Evolutionary conservation across 805 yeast genomes (phyloP).

Genomic region (Nadsonia fulvescens): DNA sequence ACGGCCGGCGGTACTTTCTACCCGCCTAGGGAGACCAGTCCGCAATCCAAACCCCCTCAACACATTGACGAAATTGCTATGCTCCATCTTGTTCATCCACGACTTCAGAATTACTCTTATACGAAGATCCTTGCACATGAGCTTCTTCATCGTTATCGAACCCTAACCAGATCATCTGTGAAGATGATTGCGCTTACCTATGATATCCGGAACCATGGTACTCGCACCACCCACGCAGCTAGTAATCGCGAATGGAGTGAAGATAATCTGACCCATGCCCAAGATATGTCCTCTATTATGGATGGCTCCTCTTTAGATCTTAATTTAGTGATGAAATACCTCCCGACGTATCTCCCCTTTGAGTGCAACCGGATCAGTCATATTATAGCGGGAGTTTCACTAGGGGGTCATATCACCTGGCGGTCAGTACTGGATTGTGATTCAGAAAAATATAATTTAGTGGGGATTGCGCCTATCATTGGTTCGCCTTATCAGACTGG

Average conservation of each 20-base stretch:
- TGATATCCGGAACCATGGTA: slow-evolving; percentile 42
- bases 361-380: slow-evolving; percentile 15
- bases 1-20: too few species aligned
- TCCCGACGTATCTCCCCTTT: slow-evolving; percentile 21
- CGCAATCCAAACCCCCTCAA: too few species aligned
- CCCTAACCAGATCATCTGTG: too few species aligned
- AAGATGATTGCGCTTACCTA: slow-evolving; percentile 32
- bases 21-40: too few species aligned
- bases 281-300: slow-evolving; percentile 30
- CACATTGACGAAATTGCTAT: slow-evolving; percentile 9
- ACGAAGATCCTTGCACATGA: slow-evolving; percentile 25
- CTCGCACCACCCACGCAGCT: slow-evolving; percentile 20
- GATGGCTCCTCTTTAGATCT: slow-evolving; percentile 31
- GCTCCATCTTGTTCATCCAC: slow-evolving; percentile 25
- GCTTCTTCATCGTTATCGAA: slow-evolving; percentile 14
- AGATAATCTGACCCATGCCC: slow-evolving; percentile 32
- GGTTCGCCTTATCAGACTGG: slow-evolving; percentile 31
- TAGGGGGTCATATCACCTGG: slow-evolving; percentile 42
- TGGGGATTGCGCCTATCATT: slow-evolving; percentile 30
- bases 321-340: slow-evolving; percentile 24
- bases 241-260: slow-evolving; percentile 28
- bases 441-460: slow-evolving; percentile 22
- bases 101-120: slow-evolving; percentile 23
- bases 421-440: slow-evolving; percentile 15
- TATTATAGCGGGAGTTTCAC: slow-evolving; percentile 31